These are phyloP conservation scores for Leptodontidium sp. DNA, from an alignment of 2,329 filamentous ascomycete genomes.

Conservation along the genomic window DNA sequence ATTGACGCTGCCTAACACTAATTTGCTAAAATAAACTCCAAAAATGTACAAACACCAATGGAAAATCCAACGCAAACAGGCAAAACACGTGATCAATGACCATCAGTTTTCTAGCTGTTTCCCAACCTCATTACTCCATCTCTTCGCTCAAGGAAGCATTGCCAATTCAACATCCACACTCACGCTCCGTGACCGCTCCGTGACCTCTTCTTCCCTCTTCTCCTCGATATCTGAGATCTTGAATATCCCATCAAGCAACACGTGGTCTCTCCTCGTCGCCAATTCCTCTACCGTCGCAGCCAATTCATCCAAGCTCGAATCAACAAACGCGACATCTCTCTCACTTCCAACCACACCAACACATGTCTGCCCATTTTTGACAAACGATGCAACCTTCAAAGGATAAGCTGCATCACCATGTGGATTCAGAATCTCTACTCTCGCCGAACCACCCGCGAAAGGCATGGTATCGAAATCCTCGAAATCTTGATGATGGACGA, in stretches of 20 bases:
- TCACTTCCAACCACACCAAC: constrained; percentile 56
- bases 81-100: too few relatives aligned
- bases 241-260: constrained; percentile 29
- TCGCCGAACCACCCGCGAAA: constrained; percentile 48
- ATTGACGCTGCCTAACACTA: too few relatives aligned
- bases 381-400: constrained; percentile 56
- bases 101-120: too few relatives aligned
- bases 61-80: too few relatives aligned
- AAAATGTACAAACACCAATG: too few relatives aligned
- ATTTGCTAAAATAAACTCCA: too few relatives aligned
- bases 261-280: constrained; percentile 13
- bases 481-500: constrained; percentile 24
- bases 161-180: neutral
- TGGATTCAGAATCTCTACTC: constrained; percentile 48
- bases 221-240: neutral
- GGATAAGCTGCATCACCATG: constrained; percentile 52
- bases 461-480: constrained; percentile 53
- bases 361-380: constrained; percentile 50
- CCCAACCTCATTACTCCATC: too few relatives aligned
- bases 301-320: constrained; percentile 48
- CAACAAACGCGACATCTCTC: constrained; percentile 49
- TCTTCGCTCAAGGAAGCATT: too few relatives aligned
- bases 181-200: neutral
- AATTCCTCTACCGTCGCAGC: constrained; percentile 37
- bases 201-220: neutral